A percentile compares a stretch with the other conserved stretches of the same genome.
phyloP scores from a whole-genome alignment of 2,329 filamentous ascomycete species.

The Fusarium cyanostomum region DNA sequence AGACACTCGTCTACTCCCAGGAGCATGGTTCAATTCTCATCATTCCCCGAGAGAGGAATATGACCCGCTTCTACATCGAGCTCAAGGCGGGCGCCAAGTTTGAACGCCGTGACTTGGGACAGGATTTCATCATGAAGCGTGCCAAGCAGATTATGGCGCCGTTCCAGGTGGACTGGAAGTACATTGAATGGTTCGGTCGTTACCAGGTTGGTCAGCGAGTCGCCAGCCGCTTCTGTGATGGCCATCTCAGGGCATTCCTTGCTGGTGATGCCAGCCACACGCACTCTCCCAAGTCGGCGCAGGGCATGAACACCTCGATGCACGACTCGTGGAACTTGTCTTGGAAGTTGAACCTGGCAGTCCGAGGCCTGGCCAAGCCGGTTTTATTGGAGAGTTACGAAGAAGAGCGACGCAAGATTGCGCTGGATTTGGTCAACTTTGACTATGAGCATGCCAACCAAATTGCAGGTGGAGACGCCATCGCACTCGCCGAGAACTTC shows the following conservation, averaged over 20 bases:
- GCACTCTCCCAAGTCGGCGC: constrained; percentile 76
- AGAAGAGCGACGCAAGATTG: constrained; percentile 69
- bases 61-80: constrained; percentile 73
- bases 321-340: constrained; percentile 69
- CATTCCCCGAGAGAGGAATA: constrained; percentile 76
- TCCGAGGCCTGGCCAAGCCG: constrained; percentile 64
- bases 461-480: constrained; percentile 69
- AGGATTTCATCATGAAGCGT: constrained; percentile 76
- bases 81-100: constrained; percentile 58
- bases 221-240: constrained; percentile 73
- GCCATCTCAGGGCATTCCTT: constrained; percentile 70
- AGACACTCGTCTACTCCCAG: constrained; percentile 74
- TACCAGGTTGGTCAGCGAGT: constrained; percentile 78
- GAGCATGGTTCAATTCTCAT: constrained; percentile 76
- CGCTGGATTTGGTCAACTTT: constrained; percentile 67
- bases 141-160: constrained; percentile 69
- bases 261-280: constrained; percentile 77
- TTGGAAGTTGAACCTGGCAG: constrained; percentile 62
- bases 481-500: constrained; percentile 74
- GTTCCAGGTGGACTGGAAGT: constrained; percentile 66
- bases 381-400: constrained; percentile 69
- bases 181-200: constrained; percentile 75
- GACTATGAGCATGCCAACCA: constrained; percentile 67
- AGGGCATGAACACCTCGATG: constrained; percentile 72
- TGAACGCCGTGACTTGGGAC: constrained; percentile 55